Base-by-base conservation (phyloP, 176 grass and related monocot species). In the Lolium perenne region DNA sequence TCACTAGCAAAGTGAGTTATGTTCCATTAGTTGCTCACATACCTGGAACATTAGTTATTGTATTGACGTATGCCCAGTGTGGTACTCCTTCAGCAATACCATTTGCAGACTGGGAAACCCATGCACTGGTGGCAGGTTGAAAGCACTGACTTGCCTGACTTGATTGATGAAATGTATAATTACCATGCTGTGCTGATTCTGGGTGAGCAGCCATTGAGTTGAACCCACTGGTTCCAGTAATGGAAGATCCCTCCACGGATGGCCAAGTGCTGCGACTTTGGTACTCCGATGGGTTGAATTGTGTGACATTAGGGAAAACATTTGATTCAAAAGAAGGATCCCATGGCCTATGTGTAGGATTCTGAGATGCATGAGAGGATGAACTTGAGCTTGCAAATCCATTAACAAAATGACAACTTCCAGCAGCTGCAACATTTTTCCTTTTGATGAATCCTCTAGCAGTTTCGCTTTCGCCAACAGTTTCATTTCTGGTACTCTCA, bases 351-450 rank as follows among this genome's bases (percentile, higher is more conserved):
- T 58, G 69, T 77, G 82, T 71, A 77, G 79, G 79, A 86, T 90
- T 88, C 32, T 90, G 92, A 32, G 82, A 78, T 58, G 83, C 51
- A 77, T 86, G 65, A 79, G 89, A 86, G 76, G 92, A 91, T 46
- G 89, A 91, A 85, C 86, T 89, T 89, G 92, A 91, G 55, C 92
- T 86, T 84, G 86, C 86, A 84, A 83, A 84, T 77, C 75, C 92
- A 91, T 84, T 94, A 84, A 77, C 53, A 89, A 78, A 84, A 85
- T 79, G 87, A 71, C 71, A 81, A 75, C 77, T 86, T 80, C 89
- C 92, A 59, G 76, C 76, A 58, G 76, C 61, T 35, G 62, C 61
- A n/a, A 71, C 71, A 84, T 81, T 94, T 91, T 91, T 94, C 70
- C 89, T 86, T 89, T 94, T 91, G 61, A 86, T 53, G 65, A 70